These are phyloP conservation scores for Nasturtium officinale DNA, from an alignment of 345 rosid genomes.

Conservation along the genomic window DNA sequence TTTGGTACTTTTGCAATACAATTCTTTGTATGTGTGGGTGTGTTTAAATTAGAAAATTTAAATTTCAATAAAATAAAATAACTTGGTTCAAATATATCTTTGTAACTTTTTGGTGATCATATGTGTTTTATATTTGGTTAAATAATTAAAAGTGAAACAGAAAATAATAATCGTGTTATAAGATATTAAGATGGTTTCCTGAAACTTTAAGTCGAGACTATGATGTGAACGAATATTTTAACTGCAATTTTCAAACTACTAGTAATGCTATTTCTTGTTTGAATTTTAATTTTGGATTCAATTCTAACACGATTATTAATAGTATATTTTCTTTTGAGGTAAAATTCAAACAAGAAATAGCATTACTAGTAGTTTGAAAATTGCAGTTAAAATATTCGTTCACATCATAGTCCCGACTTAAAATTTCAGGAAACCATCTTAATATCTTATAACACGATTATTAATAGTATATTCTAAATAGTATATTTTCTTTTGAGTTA, in stretches of 20 bases:
- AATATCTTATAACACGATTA: background rate
- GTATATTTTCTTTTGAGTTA: background rate
- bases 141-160: background rate
- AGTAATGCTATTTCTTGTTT: background rate
- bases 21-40: background rate
- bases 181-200: background rate
- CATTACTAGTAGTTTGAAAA: background rate
- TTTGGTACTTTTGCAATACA: background rate
- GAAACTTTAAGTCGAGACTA: background rate
- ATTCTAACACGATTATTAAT: slow-evolving; percentile 12
- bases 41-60: background rate
- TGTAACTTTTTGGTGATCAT: background rate
- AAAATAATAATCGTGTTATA: background rate
- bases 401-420: background rate
- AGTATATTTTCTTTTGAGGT: too few species aligned
- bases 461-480: background rate
- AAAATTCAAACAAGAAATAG: background rate
- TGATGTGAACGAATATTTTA: background rate
- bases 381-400: background rate
- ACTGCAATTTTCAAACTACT: background rate
- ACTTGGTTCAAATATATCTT: background rate
- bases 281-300: background rate
- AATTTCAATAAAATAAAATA: background rate
- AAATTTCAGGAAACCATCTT: background rate
- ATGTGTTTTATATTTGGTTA: background rate